These are phyloP conservation scores for Elaphomyces granulatus DNA, from an alignment of 495 filamentous ascomycete species.

Conservation along the genomic window DNA sequence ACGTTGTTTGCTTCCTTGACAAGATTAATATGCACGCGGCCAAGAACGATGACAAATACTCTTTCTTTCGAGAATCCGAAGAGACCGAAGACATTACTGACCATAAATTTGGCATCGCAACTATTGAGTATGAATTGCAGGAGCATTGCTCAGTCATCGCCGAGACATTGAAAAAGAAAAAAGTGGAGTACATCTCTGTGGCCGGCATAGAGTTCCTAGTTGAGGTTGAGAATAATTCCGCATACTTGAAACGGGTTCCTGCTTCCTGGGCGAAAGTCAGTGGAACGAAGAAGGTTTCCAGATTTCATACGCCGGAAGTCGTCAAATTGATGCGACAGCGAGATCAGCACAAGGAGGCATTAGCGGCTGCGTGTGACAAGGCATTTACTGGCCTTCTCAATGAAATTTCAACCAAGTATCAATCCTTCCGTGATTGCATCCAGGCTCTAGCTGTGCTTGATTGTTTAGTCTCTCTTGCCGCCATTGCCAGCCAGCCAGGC, in stretches of 20 bases:
- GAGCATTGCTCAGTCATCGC: conserved; percentile 59
- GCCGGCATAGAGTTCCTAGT: conserved; percentile 89
- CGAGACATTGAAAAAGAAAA: conserved; percentile 51
- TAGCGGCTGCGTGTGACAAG: conserved; percentile 84
- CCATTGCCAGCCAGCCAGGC: conserved; percentile 70
- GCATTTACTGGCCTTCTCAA: conserved; percentile 58
- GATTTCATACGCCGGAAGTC: conserved; percentile 91
- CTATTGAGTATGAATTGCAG: conserved; percentile 74
- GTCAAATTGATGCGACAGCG: conserved; percentile 68
- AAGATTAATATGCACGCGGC: conserved; percentile 79
- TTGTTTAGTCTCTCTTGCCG: conserved; percentile 74
- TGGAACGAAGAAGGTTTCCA: conserved; percentile 81
- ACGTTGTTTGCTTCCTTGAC: conserved; percentile 59
- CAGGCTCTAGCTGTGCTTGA: conserved; percentile 78
- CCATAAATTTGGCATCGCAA: conserved; percentile 82
- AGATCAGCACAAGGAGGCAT: conserved; percentile 86
- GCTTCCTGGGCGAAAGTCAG: conserved; percentile 90
- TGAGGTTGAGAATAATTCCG: conserved; percentile 63
- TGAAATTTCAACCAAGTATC: conserved; percentile 68
- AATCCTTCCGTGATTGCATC: conserved; percentile 75
- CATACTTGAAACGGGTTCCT: conserved; percentile 66
- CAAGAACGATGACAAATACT: conserved; percentile 75
- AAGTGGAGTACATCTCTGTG: conserved; percentile 62
- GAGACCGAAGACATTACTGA: conserved; percentile 76
- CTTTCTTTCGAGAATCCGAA: conserved; percentile 76